Conservation (phyloP, 768 basidiomycete species). For the Candolleomyces efflorescens region DNA sequence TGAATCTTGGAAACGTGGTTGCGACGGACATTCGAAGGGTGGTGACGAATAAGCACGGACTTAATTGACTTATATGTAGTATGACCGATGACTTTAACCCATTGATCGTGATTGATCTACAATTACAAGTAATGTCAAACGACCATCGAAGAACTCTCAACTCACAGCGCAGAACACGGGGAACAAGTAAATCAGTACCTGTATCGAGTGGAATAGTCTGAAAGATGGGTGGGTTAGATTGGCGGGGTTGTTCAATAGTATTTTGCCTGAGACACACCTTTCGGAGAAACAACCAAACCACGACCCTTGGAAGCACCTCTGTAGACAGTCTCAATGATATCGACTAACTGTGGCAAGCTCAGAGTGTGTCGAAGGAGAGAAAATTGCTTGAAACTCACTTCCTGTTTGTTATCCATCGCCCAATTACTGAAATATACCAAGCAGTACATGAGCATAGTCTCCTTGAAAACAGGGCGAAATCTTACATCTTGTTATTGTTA, state of each 20-base stretch:
- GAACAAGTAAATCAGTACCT: conserved; percentile 25
- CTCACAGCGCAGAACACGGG: background rate
- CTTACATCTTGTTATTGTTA: conserved; percentile 99
- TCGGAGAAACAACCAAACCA: conserved; percentile 95
- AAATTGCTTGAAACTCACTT: conserved; percentile 46
- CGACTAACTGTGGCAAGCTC: conserved; percentile 67
- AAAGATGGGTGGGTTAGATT: background rate
- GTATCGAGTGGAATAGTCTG: conserved; percentile 45
- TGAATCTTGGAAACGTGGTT: background rate
- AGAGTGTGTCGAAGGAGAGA: background rate
- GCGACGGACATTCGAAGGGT: background rate
- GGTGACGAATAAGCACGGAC: background rate
- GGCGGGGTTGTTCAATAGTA: background rate
- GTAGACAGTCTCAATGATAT: conserved; percentile 98
- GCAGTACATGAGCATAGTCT: conserved; percentile 6
- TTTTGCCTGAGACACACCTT: conserved; percentile 56
- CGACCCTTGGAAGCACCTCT: conserved; percentile 96
- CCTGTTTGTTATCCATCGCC: conserved; percentile 99
- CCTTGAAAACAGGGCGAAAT: conserved; percentile 8
- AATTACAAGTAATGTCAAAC: background rate
- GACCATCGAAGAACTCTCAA: background rate
- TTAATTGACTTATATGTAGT: background rate
- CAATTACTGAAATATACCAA: conserved; percentile 65
- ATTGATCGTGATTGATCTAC: background rate
- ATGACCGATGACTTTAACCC: background rate